Conservation (phyloP, 2,329 filamentous ascomycete genomes). For the Botrytis pseudocinerea region DNA sequence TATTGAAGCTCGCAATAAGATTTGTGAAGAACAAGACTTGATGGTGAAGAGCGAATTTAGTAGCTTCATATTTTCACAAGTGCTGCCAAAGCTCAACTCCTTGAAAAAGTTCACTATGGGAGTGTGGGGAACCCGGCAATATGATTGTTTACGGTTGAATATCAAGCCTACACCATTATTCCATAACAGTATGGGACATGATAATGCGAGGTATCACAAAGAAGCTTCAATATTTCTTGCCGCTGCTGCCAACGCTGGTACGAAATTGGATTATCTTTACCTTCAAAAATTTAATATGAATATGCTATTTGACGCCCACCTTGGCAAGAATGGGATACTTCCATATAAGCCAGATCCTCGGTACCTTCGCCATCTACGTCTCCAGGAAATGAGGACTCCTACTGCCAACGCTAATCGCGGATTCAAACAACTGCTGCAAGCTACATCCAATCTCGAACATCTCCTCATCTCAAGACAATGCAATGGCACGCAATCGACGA, state of each 20-base stretch:
- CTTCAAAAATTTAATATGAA: fast-evolving
- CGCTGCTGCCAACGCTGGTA: background rate
- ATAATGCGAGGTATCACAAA: background rate
- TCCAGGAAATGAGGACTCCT: background rate
- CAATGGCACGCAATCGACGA: too few species aligned
- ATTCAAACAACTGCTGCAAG: background rate
- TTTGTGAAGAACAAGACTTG: background rate
- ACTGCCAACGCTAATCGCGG: fast-evolving
- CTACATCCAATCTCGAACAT: background rate
- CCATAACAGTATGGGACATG: fast-evolving
- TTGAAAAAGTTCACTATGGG: background rate
- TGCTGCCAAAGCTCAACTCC: background rate
- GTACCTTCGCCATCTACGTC: background rate
- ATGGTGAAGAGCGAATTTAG: background rate
- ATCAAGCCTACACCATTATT: background rate
- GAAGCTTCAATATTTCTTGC: background rate
- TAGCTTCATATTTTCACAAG: background rate
- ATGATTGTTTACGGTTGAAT: background rate
- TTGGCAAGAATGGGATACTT: background rate
- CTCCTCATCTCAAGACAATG: background rate
- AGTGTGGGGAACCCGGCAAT: fast-evolving
- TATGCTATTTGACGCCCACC: background rate
- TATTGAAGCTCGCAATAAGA: background rate
- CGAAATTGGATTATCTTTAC: background rate
- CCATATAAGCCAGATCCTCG: background rate